Conservation (phyloP, 164 flowering plant genomes). For the Aristolochia californica region DNA sequence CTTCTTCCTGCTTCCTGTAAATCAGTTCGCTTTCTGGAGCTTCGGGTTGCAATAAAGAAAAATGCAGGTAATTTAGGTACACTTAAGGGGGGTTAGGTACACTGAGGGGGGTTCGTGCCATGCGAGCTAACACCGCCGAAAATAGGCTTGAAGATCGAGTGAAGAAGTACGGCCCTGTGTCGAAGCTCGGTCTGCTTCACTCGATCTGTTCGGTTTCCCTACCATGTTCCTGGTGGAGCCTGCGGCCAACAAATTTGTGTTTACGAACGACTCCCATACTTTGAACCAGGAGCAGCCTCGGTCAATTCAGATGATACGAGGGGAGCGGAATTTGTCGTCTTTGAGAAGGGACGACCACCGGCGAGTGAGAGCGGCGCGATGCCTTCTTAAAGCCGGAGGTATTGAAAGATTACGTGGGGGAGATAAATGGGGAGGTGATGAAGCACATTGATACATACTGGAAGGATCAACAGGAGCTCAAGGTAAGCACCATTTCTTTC, state of each 20-base stretch:
- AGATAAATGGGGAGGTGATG: slow-evolving; percentile 17
- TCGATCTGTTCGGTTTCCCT: slow-evolving; percentile 30
- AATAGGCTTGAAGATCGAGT: slow-evolving; percentile 24
- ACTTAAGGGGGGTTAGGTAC: too few species aligned
- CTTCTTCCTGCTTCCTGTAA: too few species aligned
- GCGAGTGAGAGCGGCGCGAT: slow-evolving; percentile 17
- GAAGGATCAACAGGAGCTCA: slow-evolving; percentile 10
- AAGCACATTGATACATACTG: slow-evolving; percentile 14
- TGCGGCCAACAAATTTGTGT: slow-evolving; percentile 35
- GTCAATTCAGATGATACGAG: slow-evolving; percentile 22
- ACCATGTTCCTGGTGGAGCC: slow-evolving; percentile 25
- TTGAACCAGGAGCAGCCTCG: slow-evolving; percentile 22
- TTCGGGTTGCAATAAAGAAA: too few species aligned
- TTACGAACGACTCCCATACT: slow-evolving; percentile 12
- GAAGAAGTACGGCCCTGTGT: slow-evolving; percentile 25
- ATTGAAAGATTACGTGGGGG: slow-evolving; percentile 16
- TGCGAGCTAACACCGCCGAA: slow-evolving; percentile 28
- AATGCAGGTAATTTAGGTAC: too few species aligned
- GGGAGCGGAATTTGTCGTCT: slow-evolving; percentile 17
- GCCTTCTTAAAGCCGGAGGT: slow-evolving; percentile 23
- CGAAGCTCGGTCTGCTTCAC: slow-evolving; percentile 25
- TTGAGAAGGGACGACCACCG: slow-evolving; percentile 22
- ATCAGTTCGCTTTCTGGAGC: too few species aligned
- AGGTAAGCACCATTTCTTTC: slow-evolving; percentile 8
- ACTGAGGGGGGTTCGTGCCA: too few species aligned